A percentile compares a stretch with the other conserved stretches of the same genome.
phyloP scores from a whole-genome alignment of 345 rosid species.

The Rhodamnia rubescens region DNA sequence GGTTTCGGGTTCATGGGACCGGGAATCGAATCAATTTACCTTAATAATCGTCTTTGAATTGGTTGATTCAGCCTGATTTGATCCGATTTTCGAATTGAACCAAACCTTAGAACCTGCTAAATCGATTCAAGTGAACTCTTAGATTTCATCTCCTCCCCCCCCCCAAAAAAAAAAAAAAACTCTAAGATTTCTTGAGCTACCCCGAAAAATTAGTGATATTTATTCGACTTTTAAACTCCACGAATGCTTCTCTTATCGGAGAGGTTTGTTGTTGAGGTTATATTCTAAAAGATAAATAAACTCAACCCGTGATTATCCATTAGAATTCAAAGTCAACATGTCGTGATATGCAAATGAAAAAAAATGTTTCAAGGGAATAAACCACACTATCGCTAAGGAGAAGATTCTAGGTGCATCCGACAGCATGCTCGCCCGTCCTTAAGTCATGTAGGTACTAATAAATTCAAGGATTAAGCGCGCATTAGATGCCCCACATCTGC shows the following conservation, averaged over 20 bases:
- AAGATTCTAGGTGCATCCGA: background rate
- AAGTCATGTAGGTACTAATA: background rate
- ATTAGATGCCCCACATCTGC: background rate
- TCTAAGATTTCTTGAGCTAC: background rate
- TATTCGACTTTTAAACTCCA: background rate
- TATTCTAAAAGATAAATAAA: background rate
- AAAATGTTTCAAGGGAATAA: background rate
- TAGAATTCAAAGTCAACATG: background rate
- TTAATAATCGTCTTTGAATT: background rate
- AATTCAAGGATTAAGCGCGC: background rate
- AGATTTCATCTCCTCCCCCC: background rate
- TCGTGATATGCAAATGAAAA: background rate
- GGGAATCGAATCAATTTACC: background rate
- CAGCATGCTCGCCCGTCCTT: background rate
- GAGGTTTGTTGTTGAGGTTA: background rate
- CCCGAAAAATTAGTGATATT: background rate
- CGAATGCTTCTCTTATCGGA: background rate
- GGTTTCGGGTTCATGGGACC: fast-evolving
- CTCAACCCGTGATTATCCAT: background rate
- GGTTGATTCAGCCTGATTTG: background rate
- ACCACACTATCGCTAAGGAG: background rate
- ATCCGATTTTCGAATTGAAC: background rate
- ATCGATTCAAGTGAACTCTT: background rate
- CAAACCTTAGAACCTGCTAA: background rate
- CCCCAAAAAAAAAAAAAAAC: no score